Conservation (phyloP, 1,139 yeast genomes). For the Pichia sp. region DNA sequence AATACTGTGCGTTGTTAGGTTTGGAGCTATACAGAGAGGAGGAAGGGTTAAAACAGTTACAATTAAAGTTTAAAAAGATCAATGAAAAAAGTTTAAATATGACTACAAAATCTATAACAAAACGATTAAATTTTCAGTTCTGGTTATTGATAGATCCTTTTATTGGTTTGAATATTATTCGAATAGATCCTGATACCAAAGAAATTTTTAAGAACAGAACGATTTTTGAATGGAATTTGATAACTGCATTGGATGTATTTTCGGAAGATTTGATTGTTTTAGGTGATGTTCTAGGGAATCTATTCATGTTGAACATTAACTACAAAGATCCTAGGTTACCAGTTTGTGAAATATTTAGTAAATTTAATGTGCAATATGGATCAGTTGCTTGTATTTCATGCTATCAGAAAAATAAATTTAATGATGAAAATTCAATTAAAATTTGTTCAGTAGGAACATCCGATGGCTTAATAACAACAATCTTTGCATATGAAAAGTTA, state of each 20-base stretch:
- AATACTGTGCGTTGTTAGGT: not conserved
- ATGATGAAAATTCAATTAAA: not conserved
- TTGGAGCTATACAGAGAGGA: slow-evolving; percentile 3
- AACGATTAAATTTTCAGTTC: not conserved
- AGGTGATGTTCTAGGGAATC: slow-evolving; percentile 11
- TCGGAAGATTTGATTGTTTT: slow-evolving; percentile 7
- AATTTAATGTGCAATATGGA: slow-evolving; percentile 3
- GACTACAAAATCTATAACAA: not conserved
- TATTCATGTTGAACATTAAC: slow-evolving; percentile 5
- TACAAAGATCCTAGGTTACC: slow-evolving; percentile 4
- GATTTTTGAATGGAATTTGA: slow-evolving; percentile 7
- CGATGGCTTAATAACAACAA: slow-evolving; percentile 4
- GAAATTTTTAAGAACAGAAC: not conserved
- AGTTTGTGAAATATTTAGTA: not conserved
- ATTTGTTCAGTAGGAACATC: slow-evolving; percentile 8
- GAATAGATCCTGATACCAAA: not conserved
- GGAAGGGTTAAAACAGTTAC: not conserved
- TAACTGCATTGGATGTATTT: slow-evolving; percentile 7
- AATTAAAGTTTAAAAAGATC: slow-evolving; percentile 4
- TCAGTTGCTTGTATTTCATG: slow-evolving; percentile 5
- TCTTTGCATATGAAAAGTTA: too few species aligned
- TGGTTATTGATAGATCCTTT: slow-evolving; percentile 8
- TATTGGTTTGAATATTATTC: slow-evolving; percentile 4
- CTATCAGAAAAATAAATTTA: not conserved
- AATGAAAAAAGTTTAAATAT: not conserved